Conservation (phyloP, 176 grass and related monocot species). For the Oropetium thomaeum region DNA sequence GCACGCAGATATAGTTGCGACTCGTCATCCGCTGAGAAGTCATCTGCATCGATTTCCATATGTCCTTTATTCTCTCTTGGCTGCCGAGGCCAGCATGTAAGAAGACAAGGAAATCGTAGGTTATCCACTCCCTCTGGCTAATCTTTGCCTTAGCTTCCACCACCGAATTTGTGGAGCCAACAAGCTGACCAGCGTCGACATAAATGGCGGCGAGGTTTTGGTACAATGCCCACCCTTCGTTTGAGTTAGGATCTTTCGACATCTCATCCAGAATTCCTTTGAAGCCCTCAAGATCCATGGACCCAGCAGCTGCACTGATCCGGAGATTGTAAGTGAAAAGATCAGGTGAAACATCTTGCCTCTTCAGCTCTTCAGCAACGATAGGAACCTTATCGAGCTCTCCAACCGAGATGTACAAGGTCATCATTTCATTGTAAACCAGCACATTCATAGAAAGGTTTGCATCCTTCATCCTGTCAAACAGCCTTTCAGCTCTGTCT, state of each 20-base stretch:
- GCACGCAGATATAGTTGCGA: constrained; percentile 59
- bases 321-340: constrained; percentile 88
- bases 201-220: constrained; percentile 52
- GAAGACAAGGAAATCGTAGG: constrained; percentile 69
- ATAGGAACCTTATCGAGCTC: constrained; percentile 52
- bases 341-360: constrained; percentile 48
- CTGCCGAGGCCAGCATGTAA: constrained; percentile 60
- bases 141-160: constrained; percentile 65
- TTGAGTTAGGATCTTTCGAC: constrained; percentile 53
- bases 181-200: constrained; percentile 43
- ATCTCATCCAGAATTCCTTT: constrained; percentile 69
- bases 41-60: constrained; percentile 77
- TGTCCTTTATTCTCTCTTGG: constrained; percentile 59
- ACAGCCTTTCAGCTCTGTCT: constrained; percentile 67
- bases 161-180: constrained; percentile 31
- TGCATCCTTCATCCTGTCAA: constrained; percentile 63
- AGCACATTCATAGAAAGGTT: constrained; percentile 39
- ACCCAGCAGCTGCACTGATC: constrained; percentile 55
- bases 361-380: constrained; percentile 55
- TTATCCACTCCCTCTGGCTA: constrained; percentile 71
- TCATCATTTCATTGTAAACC: constrained; percentile 87
- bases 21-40: constrained; percentile 60
- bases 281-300: constrained; percentile 52
- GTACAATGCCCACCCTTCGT: constrained; percentile 63
- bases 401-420: constrained; percentile 74